Conservation (phyloP, 805 yeast species). For the Barnettozyma californica region DNA sequence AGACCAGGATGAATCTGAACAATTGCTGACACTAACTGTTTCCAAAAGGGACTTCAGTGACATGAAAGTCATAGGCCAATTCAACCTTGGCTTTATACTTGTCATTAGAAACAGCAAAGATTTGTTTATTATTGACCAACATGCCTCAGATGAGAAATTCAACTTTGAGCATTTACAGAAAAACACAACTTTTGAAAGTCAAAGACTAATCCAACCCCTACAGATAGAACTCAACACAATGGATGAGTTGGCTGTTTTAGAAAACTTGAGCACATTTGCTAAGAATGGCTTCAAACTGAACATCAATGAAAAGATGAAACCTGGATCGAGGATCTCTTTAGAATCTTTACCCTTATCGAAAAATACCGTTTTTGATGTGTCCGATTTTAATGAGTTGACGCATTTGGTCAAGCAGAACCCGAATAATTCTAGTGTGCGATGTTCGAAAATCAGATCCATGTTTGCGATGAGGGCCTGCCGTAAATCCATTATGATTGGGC, state of each 20-base stretch:
- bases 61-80: slow-evolving; percentile 88
- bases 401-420: slow-evolving; percentile 56
- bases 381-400: slow-evolving; percentile 72
- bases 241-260: slow-evolving; percentile 71
- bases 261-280: slow-evolving; percentile 49
- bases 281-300: slow-evolving; percentile 72
- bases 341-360: slow-evolving; percentile 71
- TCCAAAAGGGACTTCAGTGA: slow-evolving; percentile 63
- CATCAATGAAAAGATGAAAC: slow-evolving; percentile 43
- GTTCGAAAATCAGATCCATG: slow-evolving; percentile 77
- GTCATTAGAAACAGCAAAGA: slow-evolving; percentile 52
- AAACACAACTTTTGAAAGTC: slow-evolving; percentile 55
- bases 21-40: slow-evolving; percentile 52
- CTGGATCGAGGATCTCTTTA: slow-evolving; percentile 54
- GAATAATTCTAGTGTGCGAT: slow-evolving; percentile 42
- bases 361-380: slow-evolving; percentile 54
- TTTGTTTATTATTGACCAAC: slow-evolving; percentile 90
- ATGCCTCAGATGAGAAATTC: slow-evolving; percentile 93
- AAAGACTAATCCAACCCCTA: slow-evolving; percentile 60
- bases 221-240: slow-evolving; percentile 61
- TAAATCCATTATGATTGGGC: slow-evolving; percentile 91
- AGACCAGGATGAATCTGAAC: slow-evolving; percentile 49
- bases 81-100: slow-evolving; percentile 90
- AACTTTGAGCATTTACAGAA: slow-evolving; percentile 73
- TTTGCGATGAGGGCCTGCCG: slow-evolving; percentile 96